Percentiles rank a stretch among this genome's conserved stretches.
Evolutionary conservation across 2,329 filamentous ascomycete species (phyloP).

Genomic region (Epicoccum nigrum): DNA sequence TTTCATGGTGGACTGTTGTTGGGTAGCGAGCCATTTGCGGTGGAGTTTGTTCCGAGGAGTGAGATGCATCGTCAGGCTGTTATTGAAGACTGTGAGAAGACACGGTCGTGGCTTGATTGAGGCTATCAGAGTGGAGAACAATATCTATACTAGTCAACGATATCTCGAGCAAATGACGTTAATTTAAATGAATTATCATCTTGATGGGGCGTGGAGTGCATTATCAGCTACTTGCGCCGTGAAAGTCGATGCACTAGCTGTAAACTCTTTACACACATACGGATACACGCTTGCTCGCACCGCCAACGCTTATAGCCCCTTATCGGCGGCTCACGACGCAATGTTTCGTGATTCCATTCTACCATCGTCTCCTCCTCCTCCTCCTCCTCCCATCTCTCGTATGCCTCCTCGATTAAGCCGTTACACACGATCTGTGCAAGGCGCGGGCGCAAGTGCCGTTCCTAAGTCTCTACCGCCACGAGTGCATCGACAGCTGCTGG

Average conservation of each 20-base stretch:
- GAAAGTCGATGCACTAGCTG: too few relatives aligned
- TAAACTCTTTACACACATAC: too few relatives aligned
- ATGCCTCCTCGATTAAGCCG: background rate
- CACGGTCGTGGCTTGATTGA: background rate
- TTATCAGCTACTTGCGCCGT: too few relatives aligned
- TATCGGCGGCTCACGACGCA: too few relatives aligned
- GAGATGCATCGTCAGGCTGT: background rate
- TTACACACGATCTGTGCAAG: background rate
- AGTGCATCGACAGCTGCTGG: background rate
- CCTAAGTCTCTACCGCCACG: background rate
- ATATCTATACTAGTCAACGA: too few relatives aligned
- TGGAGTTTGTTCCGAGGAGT: conserved; percentile 5
- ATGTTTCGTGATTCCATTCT: background rate
- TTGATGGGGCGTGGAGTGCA: too few relatives aligned
- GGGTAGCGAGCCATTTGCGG: conserved; percentile 3
- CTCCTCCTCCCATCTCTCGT: background rate
- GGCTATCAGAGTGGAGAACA: background rate
- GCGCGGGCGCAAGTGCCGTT: background rate
- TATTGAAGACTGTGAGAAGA: conserved; percentile 1
- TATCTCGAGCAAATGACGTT: too few relatives aligned
- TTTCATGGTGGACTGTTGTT: conserved; percentile 5
- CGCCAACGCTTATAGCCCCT: too few relatives aligned
- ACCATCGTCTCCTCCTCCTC: background rate
- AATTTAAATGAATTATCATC: too few relatives aligned
- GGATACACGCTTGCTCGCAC: too few relatives aligned